Evolutionary conservation across 257 asterid species (phyloP).

Genomic region (Nicotiana tabacum): DNA sequence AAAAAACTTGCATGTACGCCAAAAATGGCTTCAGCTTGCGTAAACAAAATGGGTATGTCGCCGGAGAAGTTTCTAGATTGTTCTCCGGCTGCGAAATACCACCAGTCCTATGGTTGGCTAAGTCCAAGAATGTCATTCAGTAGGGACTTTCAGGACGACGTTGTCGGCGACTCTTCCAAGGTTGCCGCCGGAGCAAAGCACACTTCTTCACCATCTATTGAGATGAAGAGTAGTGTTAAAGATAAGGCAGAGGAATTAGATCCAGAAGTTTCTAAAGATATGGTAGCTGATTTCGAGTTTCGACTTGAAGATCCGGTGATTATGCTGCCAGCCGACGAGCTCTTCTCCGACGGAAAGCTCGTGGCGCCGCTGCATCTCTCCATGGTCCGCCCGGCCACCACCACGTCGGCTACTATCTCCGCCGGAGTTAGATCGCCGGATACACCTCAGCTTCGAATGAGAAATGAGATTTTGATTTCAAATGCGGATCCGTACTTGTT

Average conservation of each 20-base stretch:
- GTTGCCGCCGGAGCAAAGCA: constrained; percentile 21
- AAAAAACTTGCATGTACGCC: constrained; percentile 21
- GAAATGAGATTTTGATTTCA: constrained; percentile 58
- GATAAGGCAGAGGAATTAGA: constrained; percentile 39
- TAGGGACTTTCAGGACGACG: constrained; percentile 23
- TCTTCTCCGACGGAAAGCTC: constrained; percentile 82
- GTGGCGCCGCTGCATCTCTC: constrained; percentile 60
- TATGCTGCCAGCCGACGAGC: constrained; percentile 93
- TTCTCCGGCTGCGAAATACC: constrained; percentile 31
- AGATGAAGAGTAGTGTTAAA: constrained; percentile 13
- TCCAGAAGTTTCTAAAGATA: constrained; percentile 45
- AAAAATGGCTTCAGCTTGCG: constrained; percentile 62
- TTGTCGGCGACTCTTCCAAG: constrained; percentile 4
- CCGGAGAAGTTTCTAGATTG: constrained; percentile 43
- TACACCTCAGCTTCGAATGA: constrained; percentile 34
- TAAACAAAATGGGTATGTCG: constrained; percentile 46
- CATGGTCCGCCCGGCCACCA: constrained; percentile 25
- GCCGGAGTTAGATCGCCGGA: constrained; percentile 36
- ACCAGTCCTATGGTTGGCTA: constrained; percentile 42
- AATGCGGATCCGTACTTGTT: constrained; percentile 59
- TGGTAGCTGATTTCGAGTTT: constrained; percentile 71
- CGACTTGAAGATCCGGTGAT: constrained; percentile 74
- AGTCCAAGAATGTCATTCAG: constrained; percentile 40
- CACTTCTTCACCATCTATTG: neutral
- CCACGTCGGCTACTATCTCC: constrained; percentile 17